Base-by-base conservation (phyloP, 805 yeast species). In the Wickerhamiella dianesei region DNA sequence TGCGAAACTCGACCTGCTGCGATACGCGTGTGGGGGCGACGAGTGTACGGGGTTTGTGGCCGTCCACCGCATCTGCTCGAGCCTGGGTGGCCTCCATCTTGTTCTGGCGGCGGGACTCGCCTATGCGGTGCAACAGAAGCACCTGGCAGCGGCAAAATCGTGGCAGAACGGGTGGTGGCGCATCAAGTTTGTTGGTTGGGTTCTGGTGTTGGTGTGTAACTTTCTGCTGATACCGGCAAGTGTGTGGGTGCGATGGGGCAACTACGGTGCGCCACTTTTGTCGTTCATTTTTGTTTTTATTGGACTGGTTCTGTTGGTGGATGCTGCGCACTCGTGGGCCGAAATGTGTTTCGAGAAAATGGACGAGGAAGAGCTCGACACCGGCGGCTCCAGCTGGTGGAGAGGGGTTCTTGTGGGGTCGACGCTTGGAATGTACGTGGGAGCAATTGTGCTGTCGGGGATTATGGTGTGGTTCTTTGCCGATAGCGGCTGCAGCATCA, bases 321-420 rank as follows among this genome's bases (percentile, higher is more conserved):
- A 92, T 64, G 92, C 86, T 71, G 97, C 98, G 3, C 97, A 92
- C 64, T 89, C 89, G 55, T 92, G 96, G 96, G 96, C 97, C 0
- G 99, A 92, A 58, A 83, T 82, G 5, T 92, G 98, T 63, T 73
- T 92, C 46, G 87, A 81, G 53, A 83, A 86, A 56, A 85, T 92
- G 39, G 97, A 92, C 60, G 78, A 80, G 56, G 89, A 82, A 48
- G 77, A 79, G 57, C 32, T 25, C 9, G 88, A 82, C 50, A 53
- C 49, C 17, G 82, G 78, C 41, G 77, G 76, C 47, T 59, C 64
- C 13, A 56, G 63, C 3, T 71, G 83, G 55, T 92, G 97, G 97
- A 77, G 84, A 56, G 70, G 76, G 40, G 65, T 89, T 8, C 69
- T 92, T 40, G 76, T 92, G 22, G 84, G 94, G 3, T 95, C 97